Percentiles rank a stretch among this genome's conserved stretches.
These are phyloP conservation scores for Filobasidium floriforme DNA, from an alignment of 768 basidiomycete genomes.

Conservation along the genomic window DNA sequence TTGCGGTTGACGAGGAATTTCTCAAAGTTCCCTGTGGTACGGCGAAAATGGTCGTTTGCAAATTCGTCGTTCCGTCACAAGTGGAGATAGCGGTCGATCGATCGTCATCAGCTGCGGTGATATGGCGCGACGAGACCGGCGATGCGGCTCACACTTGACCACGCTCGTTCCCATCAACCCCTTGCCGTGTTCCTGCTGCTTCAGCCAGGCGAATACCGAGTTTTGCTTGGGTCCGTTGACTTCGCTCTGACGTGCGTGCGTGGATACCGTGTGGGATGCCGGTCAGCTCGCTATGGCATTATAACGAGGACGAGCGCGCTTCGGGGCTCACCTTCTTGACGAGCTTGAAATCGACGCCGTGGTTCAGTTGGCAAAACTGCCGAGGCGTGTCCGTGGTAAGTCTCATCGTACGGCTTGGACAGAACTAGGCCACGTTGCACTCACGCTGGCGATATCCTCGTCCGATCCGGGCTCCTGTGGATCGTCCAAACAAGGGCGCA, in stretches of 20 bases:
- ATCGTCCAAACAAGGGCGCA: background rate
- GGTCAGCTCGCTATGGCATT: background rate
- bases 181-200: conserved; percentile 55
- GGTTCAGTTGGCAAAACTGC: conserved; percentile 68
- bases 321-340: conserved; percentile 66
- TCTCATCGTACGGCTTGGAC: background rate
- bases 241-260: conserved; percentile 47
- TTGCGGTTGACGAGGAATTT: conserved; percentile 46
- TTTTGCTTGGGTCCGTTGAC: conserved; percentile 83
- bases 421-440: conserved; percentile 10
- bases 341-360: conserved; percentile 81
- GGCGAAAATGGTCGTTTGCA: conserved; percentile 11
- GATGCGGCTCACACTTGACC: conserved; percentile 53
- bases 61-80: background rate
- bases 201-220: conserved; percentile 74
- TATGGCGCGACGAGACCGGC: too few species aligned
- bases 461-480: conserved; percentile 66
- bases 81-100: conserved; percentile 6
- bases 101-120: too few species aligned
- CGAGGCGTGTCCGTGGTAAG: background rate
- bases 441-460: conserved; percentile 53
- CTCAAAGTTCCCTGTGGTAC: conserved; percentile 65
- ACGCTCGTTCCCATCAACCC: conserved; percentile 37
- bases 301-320: background rate
- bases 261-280: background rate